Base-by-base conservation (phyloP, 1,139 yeast species). In the Pichia sp. region DNA sequence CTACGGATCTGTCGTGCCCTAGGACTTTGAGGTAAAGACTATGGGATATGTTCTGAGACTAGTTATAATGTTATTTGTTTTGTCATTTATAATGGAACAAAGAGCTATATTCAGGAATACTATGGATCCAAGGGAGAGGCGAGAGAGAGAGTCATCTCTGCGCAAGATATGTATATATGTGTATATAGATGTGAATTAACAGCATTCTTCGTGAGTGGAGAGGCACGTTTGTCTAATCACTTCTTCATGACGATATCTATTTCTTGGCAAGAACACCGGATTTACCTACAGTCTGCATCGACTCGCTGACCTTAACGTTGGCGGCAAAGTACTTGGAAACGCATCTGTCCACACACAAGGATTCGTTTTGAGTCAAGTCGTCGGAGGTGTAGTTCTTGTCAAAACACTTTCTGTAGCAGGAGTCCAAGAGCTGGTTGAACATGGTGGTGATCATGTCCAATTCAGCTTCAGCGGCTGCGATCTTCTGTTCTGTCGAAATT, bases 311-410 rank as follows among this genome's bases (percentile, higher is more conserved):
- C 74, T 90, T 87, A 60, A 89, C 95, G 70, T 93, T 93, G 61
- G 96, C 90, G 65, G 90, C 97, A 64, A 95, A 95, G 73, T 93
- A 93, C 73, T 93, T 93, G 64, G 96, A 82, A 58, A 93, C 99
- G 75, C 99, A 93, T 77, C 99, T 85, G 74, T 93, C 99, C 62
- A 95, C 79, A 71, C 99, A 93, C 53, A 88, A 77, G 46, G 93
- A 82, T 73, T 93, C 99, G 65, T 79, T 83, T 75, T 88, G 89
- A 73, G 79, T 79, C 60, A 93, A 76, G 34, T 86, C 95, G 52
- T 93, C 87, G 55, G 88, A 95, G 54, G 70, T 66, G 74, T 91
- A 91, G 60, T 72, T 74, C 65, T 73, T 74, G 50, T 68, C 65
- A 68, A 93, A 87, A 74, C 99, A 93, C 74, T 93, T 93, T 64